Conservation (phyloP, 2,329 filamentous ascomycete genomes). For the Penicillium polonicum region DNA sequence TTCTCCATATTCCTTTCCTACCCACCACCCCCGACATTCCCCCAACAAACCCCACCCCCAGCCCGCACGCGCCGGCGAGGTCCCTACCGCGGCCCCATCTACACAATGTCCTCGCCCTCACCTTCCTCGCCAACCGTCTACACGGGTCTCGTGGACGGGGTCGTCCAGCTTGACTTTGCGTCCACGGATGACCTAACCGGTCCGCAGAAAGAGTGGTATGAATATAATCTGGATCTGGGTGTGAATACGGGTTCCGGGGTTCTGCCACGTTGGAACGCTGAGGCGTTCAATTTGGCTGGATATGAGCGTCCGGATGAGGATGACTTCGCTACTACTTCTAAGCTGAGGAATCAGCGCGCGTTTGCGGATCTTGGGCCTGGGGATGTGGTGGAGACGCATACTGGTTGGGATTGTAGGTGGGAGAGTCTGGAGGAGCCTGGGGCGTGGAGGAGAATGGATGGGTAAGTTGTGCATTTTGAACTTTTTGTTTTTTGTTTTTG, state of each 20-base stretch:
- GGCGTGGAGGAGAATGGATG: conserved; percentile 31
- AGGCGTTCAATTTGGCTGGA: conserved; percentile 40
- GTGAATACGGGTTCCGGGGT: conserved; percentile 16
- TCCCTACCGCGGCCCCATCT: conserved; percentile 46
- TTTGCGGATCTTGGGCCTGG: conserved; percentile 24
- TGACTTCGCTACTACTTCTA: conserved; percentile 33
- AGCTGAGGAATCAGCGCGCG: conserved; percentile 37
- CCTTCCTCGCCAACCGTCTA: conserved; percentile 48
- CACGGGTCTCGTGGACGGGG: conserved; percentile 43
- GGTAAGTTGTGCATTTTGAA: background rate
- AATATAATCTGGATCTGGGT: conserved; percentile 31
- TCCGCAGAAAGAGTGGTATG: conserved; percentile 34
- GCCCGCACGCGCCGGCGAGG: conserved; percentile 16
- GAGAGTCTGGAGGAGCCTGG: conserved; percentile 28
- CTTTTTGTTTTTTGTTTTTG: background rate
- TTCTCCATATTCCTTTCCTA: conserved; percentile 47
- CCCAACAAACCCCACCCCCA: conserved; percentile 6
- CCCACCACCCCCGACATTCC: conserved; percentile 16
- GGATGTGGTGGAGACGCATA: conserved; percentile 23
- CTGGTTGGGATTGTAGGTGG: conserved; percentile 44
- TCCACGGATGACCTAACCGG: conserved; percentile 45
- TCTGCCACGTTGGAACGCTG: conserved; percentile 10
- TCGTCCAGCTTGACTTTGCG: conserved; percentile 46
- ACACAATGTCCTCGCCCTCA: conserved; percentile 47
- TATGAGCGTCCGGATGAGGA: conserved; percentile 44